phyloP scores from a whole-genome alignment of 306 rosid genomes.

The Abrus pulchellus region DNA sequence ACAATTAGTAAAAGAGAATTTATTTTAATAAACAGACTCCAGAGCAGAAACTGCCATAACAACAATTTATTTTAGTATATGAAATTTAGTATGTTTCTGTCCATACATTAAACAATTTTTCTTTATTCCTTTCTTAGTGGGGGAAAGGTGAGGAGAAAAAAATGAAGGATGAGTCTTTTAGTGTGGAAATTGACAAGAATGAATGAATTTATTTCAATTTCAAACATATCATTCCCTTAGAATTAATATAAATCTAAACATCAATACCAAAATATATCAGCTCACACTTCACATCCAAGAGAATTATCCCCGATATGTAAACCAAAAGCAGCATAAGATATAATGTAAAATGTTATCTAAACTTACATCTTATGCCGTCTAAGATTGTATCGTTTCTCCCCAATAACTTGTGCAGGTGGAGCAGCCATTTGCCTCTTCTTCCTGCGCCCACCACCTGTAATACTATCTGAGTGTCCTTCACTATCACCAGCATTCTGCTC shows the following conservation, averaged over 20 bases:
- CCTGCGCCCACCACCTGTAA: slow-evolving; percentile 71
- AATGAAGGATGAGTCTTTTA: not conserved
- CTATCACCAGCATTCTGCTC: slow-evolving; percentile 73
- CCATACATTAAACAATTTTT: not conserved
- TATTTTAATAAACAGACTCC: not conserved
- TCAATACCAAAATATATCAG: slow-evolving; percentile 3
- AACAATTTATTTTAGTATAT: slow-evolving; percentile 26
- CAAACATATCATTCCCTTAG: slow-evolving; percentile 3
- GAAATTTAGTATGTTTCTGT: not conserved
- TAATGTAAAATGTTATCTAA: slow-evolving; percentile 34
- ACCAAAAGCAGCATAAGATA: slow-evolving; percentile 22
- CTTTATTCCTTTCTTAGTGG: slow-evolving; percentile 9
- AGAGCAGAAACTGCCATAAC: slow-evolving; percentile 36
- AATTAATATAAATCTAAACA: slow-evolving; percentile 31
- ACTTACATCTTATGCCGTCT: slow-evolving; percentile 88
- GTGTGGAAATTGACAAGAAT: slow-evolving; percentile 22
- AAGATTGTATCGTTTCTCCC: slow-evolving; percentile 81
- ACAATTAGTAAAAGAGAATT: not conserved
- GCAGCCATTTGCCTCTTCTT: slow-evolving; percentile 68
- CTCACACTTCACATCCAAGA: slow-evolving; percentile 39
- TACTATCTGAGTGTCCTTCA: slow-evolving; percentile 79
- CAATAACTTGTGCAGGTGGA: slow-evolving; percentile 60
- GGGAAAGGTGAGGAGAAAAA: not conserved
- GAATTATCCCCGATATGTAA: slow-evolving; percentile 8
- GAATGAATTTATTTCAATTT: not conserved